Evolutionary conservation across 306 rosid species (phyloP), one percentile per base, ranked within the genome.

Genomic region (Cucurbita pepo): DNA sequence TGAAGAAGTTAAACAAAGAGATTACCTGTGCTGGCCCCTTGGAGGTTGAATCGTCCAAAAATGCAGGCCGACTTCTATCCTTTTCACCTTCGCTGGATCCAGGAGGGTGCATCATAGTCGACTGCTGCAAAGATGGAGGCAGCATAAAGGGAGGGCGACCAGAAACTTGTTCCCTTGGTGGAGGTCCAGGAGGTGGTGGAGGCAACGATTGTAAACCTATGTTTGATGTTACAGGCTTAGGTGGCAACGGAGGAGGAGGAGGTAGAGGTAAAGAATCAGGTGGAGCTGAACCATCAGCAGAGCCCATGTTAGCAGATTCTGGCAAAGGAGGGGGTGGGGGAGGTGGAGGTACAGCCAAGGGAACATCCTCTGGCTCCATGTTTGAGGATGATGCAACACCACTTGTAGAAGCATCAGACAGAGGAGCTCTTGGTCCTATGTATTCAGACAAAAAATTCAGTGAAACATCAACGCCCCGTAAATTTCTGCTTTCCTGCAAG

Each of bases 201-300:
- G 99, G 97, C 82, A 91, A 82, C 55, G 91, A 81, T 71, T 92
- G 91, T n/a, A 87, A 70, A 45, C 85, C 78, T 54, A 85, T 78
- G 78, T 76, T 85, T 73, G 81, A 59, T 77, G 79, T 56, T 63
- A 88, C 81, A 69, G 97, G 96, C 72, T 79, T 88, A 44, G 91
- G 95, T 10, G 99, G 99, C 89, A 95, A 83, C 14, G 97, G 99
- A 64, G 99, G 99, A 7, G 96, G 99, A 72, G 97, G 99, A 75
- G 99, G 99, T 74, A 95, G 78, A 59, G 96, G 97, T 84, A 89
- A 78, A 47, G 97, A 89, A 56, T 80, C 92, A 7, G 95, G 92
- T 71, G 85, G 55, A 83, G 74, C 80, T 61, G 96, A 52, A 30
- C 85, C 90, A 75, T 89, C 96, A 41, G 80, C 80, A 30, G 89